Evolutionary conservation across 2,329 filamentous ascomycete genomes (phyloP).

Genomic region (Diaporthe vaccinii): DNA sequence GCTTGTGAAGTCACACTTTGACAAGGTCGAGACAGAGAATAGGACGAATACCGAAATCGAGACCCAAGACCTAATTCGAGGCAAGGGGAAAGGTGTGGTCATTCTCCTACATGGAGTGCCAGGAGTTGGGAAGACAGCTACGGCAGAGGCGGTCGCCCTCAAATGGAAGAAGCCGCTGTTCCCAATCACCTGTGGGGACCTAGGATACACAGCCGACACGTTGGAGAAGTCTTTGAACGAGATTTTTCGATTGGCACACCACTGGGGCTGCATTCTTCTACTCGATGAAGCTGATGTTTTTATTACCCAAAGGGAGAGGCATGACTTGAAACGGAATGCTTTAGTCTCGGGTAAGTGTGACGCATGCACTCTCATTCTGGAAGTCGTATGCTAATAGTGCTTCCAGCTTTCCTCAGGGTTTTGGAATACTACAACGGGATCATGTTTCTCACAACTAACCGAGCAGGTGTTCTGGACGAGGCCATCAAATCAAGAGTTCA

Average conservation of each 20-base stretch:
- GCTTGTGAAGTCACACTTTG: constrained; percentile 20
- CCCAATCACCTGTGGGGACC: constrained; percentile 47
- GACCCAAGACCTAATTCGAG: constrained; percentile 37
- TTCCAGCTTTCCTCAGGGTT: constrained; percentile 1
- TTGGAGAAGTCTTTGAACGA: constrained; percentile 48
- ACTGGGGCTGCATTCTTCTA: constrained; percentile 57
- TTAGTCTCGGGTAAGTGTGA: constrained; percentile 45
- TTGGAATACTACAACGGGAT: constrained; percentile 51
- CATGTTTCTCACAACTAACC: constrained; percentile 54
- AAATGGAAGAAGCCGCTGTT: constrained; percentile 50
- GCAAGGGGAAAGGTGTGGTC: constrained; percentile 52
- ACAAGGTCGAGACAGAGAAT: constrained; percentile 6
- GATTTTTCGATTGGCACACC: constrained; percentile 47
- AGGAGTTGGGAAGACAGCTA: constrained; percentile 57
- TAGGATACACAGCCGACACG: constrained; percentile 46
- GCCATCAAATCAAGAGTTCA: constrained; percentile 47
- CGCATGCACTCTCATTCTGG: accelerated
- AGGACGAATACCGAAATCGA: not conserved
- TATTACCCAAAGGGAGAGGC: constrained; percentile 47
- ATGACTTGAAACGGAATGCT: constrained; percentile 45
- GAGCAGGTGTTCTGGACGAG: constrained; percentile 48
- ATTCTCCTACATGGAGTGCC: constrained; percentile 53
- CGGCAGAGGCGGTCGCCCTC: constrained; percentile 54
- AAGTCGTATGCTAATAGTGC: accelerated
- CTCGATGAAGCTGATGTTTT: constrained; percentile 59